A percentile compares a stretch with the other conserved stretches of the same genome.
Evolutionary conservation across 495 filamentous ascomycete genomes (phyloP).

Genomic region (Penicillium antarcticum): DNA sequence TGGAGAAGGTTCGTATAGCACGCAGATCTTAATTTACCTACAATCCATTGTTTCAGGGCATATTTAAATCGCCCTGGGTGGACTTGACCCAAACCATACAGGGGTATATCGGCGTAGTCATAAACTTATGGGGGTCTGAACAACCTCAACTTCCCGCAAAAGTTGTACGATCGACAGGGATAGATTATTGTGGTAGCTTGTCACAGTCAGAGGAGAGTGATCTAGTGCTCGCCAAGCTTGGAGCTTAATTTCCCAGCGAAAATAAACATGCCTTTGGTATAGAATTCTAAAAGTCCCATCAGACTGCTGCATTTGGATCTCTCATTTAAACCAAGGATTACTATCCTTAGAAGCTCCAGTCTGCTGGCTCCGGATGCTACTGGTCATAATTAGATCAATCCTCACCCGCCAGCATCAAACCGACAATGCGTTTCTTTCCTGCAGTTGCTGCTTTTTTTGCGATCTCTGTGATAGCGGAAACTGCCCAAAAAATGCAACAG

Average conservation of each 20-base stretch:
- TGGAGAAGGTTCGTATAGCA: slow-evolving; percentile 3
- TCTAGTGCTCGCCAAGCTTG: background rate
- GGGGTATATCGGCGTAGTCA: too few relatives aligned
- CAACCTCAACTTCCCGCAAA: background rate
- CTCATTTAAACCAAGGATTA: background rate
- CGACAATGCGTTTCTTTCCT: slow-evolving; percentile 11
- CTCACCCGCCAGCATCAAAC: background rate
- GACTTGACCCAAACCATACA: too few relatives aligned
- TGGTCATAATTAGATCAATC: background rate
- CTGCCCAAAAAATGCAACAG: too few relatives aligned
- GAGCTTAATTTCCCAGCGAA: background rate
- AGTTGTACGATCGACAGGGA: background rate
- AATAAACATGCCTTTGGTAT: background rate
- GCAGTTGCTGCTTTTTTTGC: slow-evolving; percentile 2
- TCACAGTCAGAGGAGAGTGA: too few relatives aligned
- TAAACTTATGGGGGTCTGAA: too few relatives aligned
- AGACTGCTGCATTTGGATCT: background rate
- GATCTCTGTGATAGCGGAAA: slow-evolving; percentile 4
- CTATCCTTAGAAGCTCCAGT: background rate
- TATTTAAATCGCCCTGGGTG: background rate
- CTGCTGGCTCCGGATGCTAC: background rate
- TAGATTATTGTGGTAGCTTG: too few relatives aligned
- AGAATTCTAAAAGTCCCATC: background rate
- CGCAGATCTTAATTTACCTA: slow-evolving; percentile 13
- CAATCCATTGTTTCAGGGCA: background rate